These are phyloP conservation scores for Pleurotus platypus DNA, from an alignment of 768 basidiomycete species.

Conservation along the genomic window DNA sequence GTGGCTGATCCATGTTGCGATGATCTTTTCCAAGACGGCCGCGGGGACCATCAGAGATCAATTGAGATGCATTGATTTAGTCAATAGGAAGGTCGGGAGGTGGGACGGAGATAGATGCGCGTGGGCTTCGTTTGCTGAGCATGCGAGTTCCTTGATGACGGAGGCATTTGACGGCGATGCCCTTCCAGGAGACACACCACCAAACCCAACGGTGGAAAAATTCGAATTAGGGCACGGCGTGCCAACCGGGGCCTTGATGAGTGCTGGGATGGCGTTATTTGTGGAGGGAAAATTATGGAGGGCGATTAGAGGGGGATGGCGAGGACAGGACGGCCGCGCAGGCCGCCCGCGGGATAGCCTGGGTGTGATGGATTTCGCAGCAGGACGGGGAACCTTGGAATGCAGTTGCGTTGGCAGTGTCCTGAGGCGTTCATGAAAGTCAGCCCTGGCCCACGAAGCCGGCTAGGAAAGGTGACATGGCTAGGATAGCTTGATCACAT, in stretches of 20 bases:
- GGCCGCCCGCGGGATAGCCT: neutral
- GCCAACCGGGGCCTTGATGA: neutral
- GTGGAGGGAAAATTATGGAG: too few relatives aligned
- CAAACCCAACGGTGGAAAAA: neutral
- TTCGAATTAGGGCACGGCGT: neutral
- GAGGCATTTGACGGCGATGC: neutral
- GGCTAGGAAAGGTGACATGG: too few relatives aligned
- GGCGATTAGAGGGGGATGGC: neutral
- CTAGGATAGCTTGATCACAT: too few relatives aligned
- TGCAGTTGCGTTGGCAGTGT: neutral
- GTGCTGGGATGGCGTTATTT: too few relatives aligned
- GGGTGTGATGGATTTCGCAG: neutral
- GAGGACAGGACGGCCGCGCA: neutral
- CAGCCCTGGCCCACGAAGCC: too few relatives aligned
- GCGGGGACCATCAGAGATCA: neutral
- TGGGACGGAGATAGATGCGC: slow-evolving; percentile 2
- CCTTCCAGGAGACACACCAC: neutral
- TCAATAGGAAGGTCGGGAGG: neutral
- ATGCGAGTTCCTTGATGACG: neutral
- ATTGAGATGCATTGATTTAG: neutral
- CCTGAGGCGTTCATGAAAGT: neutral
- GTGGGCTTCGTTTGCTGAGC: neutral
- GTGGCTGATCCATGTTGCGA: neutral
- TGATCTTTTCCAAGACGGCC: neutral
- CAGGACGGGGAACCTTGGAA: neutral